Conservation (phyloP, 768 basidiomycete species). For the Termitomyces sp. region DNA sequence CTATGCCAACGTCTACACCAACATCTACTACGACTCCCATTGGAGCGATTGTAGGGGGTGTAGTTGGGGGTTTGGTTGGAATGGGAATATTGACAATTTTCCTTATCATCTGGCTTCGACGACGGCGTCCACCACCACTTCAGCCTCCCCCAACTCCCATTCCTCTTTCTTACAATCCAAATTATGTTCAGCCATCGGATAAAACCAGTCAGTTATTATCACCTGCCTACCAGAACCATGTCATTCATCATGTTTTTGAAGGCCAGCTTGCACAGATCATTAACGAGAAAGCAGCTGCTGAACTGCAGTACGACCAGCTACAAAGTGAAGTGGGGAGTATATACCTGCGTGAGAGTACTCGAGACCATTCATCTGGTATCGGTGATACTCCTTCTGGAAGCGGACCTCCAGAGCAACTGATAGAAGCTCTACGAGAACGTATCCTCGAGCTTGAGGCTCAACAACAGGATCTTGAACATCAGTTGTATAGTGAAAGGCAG, state of each 20-base stretch:
- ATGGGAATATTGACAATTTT: neutral
- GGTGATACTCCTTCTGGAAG: neutral
- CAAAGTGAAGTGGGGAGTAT: neutral
- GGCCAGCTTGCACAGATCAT: neutral
- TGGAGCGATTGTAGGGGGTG: too few species aligned
- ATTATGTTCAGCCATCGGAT: neutral
- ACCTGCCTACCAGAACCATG: neutral
- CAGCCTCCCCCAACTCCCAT: neutral
- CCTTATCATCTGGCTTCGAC: neutral
- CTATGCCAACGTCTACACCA: too few species aligned
- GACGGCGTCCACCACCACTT: too few species aligned
- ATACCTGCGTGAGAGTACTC: neutral
- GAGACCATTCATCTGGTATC: neutral
- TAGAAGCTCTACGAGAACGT: neutral
- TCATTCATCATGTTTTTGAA: neutral
- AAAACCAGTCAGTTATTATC: neutral
- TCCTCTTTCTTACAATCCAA: neutral
- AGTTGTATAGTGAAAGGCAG: neutral
- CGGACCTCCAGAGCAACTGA: neutral
- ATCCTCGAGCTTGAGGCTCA: neutral
- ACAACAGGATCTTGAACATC: neutral
- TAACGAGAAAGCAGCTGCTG: neutral
- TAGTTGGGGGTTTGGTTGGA: neutral
- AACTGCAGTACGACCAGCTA: neutral
- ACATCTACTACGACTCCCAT: too few species aligned